Evolutionary conservation across 352 stramenopile genomes (phyloP).

Genomic region (Globisporangium lucens): DNA sequence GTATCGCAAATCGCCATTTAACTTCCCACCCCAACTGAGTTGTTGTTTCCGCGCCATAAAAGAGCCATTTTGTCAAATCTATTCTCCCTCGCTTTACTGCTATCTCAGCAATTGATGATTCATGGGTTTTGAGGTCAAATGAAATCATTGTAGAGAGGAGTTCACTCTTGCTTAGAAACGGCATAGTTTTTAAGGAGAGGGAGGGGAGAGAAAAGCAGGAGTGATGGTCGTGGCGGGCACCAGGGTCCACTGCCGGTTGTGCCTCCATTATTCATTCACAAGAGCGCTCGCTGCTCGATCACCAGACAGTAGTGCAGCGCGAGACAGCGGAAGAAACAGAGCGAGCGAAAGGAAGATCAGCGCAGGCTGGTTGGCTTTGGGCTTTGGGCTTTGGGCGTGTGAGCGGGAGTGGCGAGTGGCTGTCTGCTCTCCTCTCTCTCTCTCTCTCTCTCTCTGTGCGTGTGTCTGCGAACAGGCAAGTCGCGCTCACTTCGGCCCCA

Average conservation of each 20-base stretch:
- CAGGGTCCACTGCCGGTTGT: neutral
- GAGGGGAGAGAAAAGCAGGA: conserved; percentile 12
- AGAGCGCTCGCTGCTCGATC: neutral
- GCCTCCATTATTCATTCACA: neutral
- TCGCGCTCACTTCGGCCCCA: neutral
- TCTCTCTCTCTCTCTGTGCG: neutral
- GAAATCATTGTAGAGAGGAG: neutral
- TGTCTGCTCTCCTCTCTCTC: neutral
- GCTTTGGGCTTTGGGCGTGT: neutral
- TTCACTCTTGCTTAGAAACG: neutral
- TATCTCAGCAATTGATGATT: neutral
- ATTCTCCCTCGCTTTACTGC: neutral
- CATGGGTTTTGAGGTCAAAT: neutral
- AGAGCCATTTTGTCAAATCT: neutral
- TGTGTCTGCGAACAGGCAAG: neutral
- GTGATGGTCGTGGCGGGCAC: conserved; percentile 6
- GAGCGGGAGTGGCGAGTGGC: neutral
- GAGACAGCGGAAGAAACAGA: too few species aligned
- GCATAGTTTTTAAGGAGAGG: neutral
- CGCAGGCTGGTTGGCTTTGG: neutral
- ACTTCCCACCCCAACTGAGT: neutral
- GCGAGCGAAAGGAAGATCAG: neutral
- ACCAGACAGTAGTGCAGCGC: neutral
- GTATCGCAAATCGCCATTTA: conserved; percentile 4
- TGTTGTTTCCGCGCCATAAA: neutral